Base-by-base conservation (phyloP, 129 eudicot species). In the Apium graveolens region DNA sequence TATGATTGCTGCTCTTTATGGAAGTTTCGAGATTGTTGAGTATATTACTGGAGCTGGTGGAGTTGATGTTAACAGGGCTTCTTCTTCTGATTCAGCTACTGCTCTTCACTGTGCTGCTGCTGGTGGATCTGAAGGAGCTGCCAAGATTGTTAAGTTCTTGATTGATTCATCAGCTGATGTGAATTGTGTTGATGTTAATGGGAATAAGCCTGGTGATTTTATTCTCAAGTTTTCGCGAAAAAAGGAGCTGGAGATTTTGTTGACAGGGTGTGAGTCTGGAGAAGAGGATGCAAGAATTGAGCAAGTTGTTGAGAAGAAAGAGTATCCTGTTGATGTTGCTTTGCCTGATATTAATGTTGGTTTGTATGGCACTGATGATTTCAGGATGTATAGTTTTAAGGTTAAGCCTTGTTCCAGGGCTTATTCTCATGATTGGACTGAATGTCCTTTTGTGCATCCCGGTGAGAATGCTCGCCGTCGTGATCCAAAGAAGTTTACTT, bases 401-500 rank as follows among this genome's bases (percentile, higher is more conserved):
- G 96, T 95, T 79, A 92, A 90, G 89, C 97, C 99, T 5, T 95
- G 99, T 80, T 95, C 99, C 0, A 74, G 99, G 70, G 97, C 99
- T 1, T 95, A 95, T 41, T 90, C 99, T 2, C 99, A 95, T 11
- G 99, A 95, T 42, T 95, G 99, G 99, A 95, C 99, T 1, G 99
- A 95, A 86, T 95, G 99, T 78, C 99, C 99, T 43, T 95, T 95
- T 76, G 99, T 87, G 39, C 99, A 95, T 70, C 99, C 99, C 4
- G 97, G 99, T 17, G 99, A 95, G 88, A 95, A 95, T 81, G 99
- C 99, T 0, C 75, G 96, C 57, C 79, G 99, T 24, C 89, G 99
- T 38, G 99, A 95, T 60, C 99, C 96, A 10, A 78, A 76, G 75
- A 91, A 88, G 89, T 85, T 80, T 72, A 87, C 86, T 82, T 95